These are phyloP conservation scores for Ganoderma lucidum DNA, from an alignment of 1,284 basidiomycete genomes.

Conservation along the genomic window DNA sequence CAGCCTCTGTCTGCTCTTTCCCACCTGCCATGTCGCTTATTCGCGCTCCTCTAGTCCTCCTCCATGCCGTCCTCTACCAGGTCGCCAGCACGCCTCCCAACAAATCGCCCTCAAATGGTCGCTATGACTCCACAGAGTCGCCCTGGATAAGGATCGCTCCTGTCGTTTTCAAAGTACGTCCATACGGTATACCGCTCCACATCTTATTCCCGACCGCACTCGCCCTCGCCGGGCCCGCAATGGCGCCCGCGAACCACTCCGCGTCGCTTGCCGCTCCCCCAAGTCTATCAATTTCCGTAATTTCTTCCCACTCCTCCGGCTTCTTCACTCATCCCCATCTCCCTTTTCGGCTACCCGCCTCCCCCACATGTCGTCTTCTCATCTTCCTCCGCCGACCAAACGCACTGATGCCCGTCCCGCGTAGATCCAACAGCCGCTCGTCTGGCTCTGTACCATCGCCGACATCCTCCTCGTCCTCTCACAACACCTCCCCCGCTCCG, in stretches of 20 bases:
- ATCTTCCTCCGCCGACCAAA: conserved; percentile 5
- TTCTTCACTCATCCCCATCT: neutral
- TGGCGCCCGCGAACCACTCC: conserved; percentile 2
- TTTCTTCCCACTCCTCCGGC: neutral
- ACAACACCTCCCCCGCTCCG: conserved; percentile 41
- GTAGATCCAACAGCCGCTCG: conserved; percentile 58
- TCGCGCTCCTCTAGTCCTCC: conserved; percentile 53
- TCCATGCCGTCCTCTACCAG: conserved; percentile 61
- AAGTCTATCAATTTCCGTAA: neutral
- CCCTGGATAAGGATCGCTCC: conserved; percentile 66
- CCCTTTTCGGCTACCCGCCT: conserved; percentile 6
- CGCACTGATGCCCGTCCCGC: neutral
- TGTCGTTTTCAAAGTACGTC: conserved; percentile 58
- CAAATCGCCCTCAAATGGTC: conserved; percentile 56
- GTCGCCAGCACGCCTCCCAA: conserved; percentile 67
- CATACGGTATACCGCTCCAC: neutral
- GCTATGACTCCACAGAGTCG: conserved; percentile 63
- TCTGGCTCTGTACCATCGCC: conserved; percentile 57
- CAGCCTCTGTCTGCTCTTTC: neutral
- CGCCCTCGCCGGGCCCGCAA: neutral
- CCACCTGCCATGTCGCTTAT: conserved; percentile 35
- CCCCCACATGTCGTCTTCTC: conserved; percentile 8
- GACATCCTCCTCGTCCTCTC: conserved; percentile 58
- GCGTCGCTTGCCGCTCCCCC: neutral
- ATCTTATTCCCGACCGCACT: neutral